Base-by-base conservation (phyloP, 495 filamentous ascomycete genomes). In the Parathielavia hyrcaniae region DNA sequence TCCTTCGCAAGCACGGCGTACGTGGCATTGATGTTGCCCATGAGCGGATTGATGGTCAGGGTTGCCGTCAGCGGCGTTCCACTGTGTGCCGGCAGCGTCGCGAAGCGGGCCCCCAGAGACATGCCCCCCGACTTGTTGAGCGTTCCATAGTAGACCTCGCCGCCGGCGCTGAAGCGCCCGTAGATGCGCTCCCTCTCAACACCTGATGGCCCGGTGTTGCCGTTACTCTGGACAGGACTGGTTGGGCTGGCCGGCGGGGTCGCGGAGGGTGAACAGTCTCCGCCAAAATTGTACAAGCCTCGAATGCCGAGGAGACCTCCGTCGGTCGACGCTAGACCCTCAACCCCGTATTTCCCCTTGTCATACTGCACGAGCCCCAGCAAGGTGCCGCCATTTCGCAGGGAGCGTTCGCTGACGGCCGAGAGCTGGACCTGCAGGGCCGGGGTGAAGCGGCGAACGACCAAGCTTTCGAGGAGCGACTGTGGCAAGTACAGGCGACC, bases 201-300 rank as follows among this genome's bases (percentile, higher is more conserved):
- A 30, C 55, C 63, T n/a, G 60, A 22, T 16, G 46, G 58, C 46
- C 55, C 53, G n/a, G n/a, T n/a, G 13, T 46, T 59, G 14, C 58
- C 63, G 38, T 67, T 62, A 23, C 54, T 62, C 35, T 50, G 61
- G 30, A 46, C 47, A 58, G 35, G 58, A 64, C 17, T 64, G 62
- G 16, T 54, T 17, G 48, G 53, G 19, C 53, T 35, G 5, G 40
- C 26, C 2, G 57, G 34, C 22, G 69, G 67, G 14, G 63, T 57
- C 13, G 63, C 40, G 4, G 63, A 47, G 10, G 68, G 39, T 20
- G 75, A 68, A 30, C 81, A 79, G 20, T 96, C 88, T 7, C 83
- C 82, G 26, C 92, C 93, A 63, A 97, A 97, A 68, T 97, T 98
- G 71, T 95, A 97, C 0, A 98, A 77, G 2, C 90, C 93, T 6